phyloP scores from a whole-genome alignment of 805 yeast species.

The Yarrowia bubula region DNA sequence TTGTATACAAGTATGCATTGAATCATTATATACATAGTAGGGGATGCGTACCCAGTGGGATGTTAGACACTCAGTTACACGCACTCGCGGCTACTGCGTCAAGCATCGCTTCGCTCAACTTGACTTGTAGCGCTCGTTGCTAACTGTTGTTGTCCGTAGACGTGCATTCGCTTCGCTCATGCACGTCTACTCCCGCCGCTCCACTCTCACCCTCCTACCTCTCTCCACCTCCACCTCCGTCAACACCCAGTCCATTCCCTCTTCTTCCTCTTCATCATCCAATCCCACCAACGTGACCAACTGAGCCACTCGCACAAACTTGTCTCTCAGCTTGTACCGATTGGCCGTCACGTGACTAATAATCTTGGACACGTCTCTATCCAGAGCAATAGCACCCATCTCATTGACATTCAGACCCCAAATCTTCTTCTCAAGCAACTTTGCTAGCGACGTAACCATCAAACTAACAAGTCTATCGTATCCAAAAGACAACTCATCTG shows the following conservation, averaged over 20 bases:
- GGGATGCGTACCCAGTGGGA: no score
- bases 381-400: slow-evolving; percentile 78
- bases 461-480: slow-evolving; percentile 50
- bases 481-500: not conserved
- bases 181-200: slow-evolving; percentile 21
- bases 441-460: slow-evolving; percentile 55
- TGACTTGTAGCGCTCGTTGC: no score
- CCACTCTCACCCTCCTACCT: slow-evolving; percentile 34
- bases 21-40: no score
- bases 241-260: slow-evolving; percentile 65
- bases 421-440: slow-evolving; percentile 61
- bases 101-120: no score
- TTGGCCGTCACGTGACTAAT: slow-evolving; percentile 66
- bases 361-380: slow-evolving; percentile 72
- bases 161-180: no score
- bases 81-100: no score
- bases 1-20: no score
- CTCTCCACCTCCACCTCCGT: slow-evolving; percentile 64
- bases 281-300: slow-evolving; percentile 76
- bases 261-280: slow-evolving; percentile 64
- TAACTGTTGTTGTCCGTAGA: no score
- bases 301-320: slow-evolving; percentile 79
- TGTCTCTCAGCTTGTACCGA: slow-evolving; percentile 70
- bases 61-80: no score
- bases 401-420: slow-evolving; percentile 73